A percentile compares a stretch with the other conserved stretches of the same genome.
phyloP scores from a whole-genome alignment of 2,329 filamentous ascomycete genomes.

The Drechslerella stenobrocha region DNA sequence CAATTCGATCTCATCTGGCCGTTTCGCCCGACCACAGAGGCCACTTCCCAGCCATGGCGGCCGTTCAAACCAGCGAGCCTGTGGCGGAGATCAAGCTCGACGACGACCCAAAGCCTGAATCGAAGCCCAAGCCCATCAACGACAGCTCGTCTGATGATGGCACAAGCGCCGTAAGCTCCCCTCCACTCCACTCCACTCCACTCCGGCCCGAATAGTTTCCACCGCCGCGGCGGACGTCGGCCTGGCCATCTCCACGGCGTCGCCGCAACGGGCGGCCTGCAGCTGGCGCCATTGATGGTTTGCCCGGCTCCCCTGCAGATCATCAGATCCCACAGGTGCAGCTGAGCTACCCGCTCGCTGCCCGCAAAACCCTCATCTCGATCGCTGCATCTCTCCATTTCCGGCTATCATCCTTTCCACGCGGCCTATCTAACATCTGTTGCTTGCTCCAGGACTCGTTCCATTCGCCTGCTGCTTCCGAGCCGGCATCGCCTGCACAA shows the following conservation, averaged over 20 bases:
- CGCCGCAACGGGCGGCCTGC: neutral
- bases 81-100: constrained; percentile 24
- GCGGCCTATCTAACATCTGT: constrained; percentile 6
- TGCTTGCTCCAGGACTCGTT: constrained; percentile 32
- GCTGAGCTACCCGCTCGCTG: constrained; percentile 2
- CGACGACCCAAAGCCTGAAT: constrained; percentile 22
- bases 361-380: neutral
- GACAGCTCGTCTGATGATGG: constrained; percentile 20
- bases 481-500: constrained; percentile 43
- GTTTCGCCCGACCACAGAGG: no score
- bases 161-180: neutral
- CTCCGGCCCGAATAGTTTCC: neutral
- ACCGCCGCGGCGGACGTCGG: neutral
- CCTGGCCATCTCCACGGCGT: neutral
- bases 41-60: constrained; percentile 15
- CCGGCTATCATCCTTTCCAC: neutral
- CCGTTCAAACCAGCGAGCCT: constrained; percentile 8
- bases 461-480: constrained; percentile 47
- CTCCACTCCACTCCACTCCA: neutral
- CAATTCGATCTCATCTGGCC: neutral
- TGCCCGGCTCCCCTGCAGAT: constrained; percentile 3
- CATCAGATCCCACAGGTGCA: neutral
- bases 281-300: neutral
- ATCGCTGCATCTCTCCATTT: constrained; percentile 5
- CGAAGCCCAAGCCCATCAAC: constrained; percentile 10